Base-by-base conservation (phyloP, 2,329 filamentous ascomycete species). In the Penicillium crustosum region DNA sequence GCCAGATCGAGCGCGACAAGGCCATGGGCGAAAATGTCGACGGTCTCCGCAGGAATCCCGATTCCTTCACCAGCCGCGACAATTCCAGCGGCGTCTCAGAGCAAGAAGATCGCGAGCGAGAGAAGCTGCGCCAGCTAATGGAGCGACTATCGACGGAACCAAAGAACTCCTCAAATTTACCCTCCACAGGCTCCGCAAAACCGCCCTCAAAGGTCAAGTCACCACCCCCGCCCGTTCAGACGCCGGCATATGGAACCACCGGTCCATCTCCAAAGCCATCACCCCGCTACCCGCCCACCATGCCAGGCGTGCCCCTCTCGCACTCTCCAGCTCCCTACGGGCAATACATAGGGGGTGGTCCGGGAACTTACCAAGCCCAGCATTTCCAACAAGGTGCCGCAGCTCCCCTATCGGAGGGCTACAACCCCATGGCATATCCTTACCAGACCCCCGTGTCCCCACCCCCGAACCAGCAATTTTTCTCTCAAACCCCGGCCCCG, bases 1-100 rank as follows among this genome's bases (percentile, higher is more conserved):
- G 86, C 65, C 89, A 92, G 66, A 99, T 99, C 62, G 92, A 96
- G 74, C 87, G 89, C 65, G 86, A 89, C 50, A 88, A 88, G 68
- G 83, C 19, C 72, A 97, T 97, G 92, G 89, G 89, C 67, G 91
- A 97, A 63, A 97, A 92, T 0, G 91, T 95, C 0, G 90, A 93
- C 64, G 96, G 90, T 71, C 79, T 97, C 41, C 87, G 92, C 67
- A 94, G 96, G 82, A 99, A 97, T 68, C 93, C 99, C 1, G 93
- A 97, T 64, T 89, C 89, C 0, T 99, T 99, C 76, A 92, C 97
- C 63, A 99, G 97, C 74, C 86, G 94, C 50, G 45, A 48, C 5
- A 17, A 36, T 6, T 25, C 85, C 5, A 85, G 82, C 50, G 88
- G 78, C 38, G 77, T 78, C 23, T 76, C 76, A n/a, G 77, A 76